Evolutionary conservation across 2,329 filamentous ascomycete genomes (phyloP).

Genomic region (Fusarium sp.): DNA sequence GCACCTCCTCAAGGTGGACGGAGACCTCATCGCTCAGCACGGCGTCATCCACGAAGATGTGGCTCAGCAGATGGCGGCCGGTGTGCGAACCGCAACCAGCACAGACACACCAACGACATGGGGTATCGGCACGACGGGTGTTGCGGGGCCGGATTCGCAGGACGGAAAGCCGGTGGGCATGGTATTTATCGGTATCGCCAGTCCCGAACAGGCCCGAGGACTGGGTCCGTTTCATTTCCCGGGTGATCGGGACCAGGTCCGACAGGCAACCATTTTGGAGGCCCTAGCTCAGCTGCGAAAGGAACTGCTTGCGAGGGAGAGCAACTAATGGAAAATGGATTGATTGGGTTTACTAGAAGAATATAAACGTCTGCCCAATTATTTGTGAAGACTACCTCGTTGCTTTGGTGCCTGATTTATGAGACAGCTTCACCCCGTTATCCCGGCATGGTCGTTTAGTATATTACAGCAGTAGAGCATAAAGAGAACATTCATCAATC

Average conservation of each 20-base stretch:
- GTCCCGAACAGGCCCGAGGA: not conserved
- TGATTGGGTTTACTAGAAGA: not conserved
- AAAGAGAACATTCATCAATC: not conserved
- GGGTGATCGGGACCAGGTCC: constrained; percentile 11
- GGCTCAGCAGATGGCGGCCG: constrained; percentile 35
- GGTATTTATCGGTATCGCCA: constrained; percentile 31
- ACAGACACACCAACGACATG: constrained; percentile 30
- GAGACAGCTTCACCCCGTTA: not conserved
- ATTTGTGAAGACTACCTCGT: not conserved
- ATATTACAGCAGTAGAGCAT: not conserved
- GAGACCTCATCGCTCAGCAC: constrained; percentile 14
- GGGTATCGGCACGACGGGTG: constrained; percentile 32
- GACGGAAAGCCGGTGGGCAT: constrained; percentile 32
- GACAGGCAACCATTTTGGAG: constrained; percentile 12
- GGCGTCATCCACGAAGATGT: constrained; percentile 33
- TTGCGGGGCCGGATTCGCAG: constrained; percentile 21
- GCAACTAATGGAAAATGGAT: not conserved
- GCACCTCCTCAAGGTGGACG: constrained; percentile 39
- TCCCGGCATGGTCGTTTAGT: not conserved
- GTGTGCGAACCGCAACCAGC: constrained; percentile 18
- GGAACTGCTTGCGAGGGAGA: not conserved
- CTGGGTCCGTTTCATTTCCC: constrained; percentile 34
- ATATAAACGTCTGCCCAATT: not conserved
- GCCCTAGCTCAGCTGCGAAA: constrained; percentile 18
- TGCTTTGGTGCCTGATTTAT: not conserved